These are phyloP conservation scores for Trichosporon asahii DNA, from an alignment of 1,284 basidiomycete species.

Conservation along the genomic window DNA sequence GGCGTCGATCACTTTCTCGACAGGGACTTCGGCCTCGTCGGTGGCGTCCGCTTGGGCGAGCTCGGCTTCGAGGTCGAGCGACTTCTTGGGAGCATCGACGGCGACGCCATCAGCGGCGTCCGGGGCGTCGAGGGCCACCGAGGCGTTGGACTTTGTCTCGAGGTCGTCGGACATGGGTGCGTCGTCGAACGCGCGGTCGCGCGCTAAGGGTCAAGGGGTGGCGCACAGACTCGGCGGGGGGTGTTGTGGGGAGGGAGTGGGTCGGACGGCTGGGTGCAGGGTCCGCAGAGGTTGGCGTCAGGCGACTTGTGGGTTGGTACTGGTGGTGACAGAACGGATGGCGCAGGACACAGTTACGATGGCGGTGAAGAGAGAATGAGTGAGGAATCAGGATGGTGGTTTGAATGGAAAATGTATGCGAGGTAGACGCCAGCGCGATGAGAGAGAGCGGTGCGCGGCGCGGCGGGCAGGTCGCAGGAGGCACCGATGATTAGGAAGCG, in stretches of 20 bases:
- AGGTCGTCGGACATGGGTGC: conserved; percentile 2
- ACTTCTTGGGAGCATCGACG: not conserved
- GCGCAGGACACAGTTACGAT: not conserved
- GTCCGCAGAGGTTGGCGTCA: not conserved
- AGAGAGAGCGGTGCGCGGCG: not conserved
- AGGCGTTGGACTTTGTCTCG: conserved; percentile 3
- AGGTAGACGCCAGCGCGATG: not conserved
- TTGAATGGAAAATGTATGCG: not conserved
- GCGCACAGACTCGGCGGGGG: conserved; percentile 3
- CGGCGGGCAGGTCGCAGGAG: conserved; percentile 1
- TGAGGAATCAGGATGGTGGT: not conserved
- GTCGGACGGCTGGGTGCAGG: conserved; percentile 1
- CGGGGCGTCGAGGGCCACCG: not conserved
- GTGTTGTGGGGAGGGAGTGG: not conserved
- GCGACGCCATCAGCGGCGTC: not conserved
- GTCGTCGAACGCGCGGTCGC: not conserved
- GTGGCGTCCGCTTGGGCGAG: not conserved
- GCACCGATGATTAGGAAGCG: not conserved
- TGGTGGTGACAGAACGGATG: not conserved
- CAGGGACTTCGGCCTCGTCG: not conserved
- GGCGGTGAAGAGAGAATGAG: not conserved
- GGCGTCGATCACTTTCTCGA: not conserved
- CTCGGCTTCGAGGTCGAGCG: not conserved
- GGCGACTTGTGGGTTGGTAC: not conserved
- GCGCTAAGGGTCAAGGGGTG: not conserved